These are phyloP conservation scores for Backusella morwellensis DNA, from an alignment of 192 early-diverging fungal genomes.

Conservation along the genomic window DNA sequence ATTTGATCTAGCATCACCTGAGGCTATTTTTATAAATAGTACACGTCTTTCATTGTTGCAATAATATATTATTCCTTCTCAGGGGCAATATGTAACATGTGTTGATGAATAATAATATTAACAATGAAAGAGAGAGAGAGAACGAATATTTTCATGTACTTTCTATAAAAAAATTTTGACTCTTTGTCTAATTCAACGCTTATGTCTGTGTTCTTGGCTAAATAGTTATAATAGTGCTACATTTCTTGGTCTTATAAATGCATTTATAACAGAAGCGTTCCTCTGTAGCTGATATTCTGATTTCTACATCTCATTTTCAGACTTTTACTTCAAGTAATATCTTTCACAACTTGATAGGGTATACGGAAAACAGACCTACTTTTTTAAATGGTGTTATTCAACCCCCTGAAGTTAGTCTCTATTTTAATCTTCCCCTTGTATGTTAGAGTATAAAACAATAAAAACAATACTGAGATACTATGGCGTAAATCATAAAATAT, in stretches of 20 bases:
- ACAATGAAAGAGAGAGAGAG: not conserved
- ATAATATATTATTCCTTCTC: too few relatives aligned
- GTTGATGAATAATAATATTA: not conserved
- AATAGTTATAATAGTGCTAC: not conserved
- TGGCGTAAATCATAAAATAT: too few relatives aligned
- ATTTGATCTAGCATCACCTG: too few relatives aligned
- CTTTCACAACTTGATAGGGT: too few relatives aligned
- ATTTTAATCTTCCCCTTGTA: not conserved
- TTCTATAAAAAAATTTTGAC: too few relatives aligned
- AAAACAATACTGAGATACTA: too few relatives aligned
- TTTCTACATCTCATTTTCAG: not conserved
- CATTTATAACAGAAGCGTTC: not conserved
- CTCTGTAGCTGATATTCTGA: not conserved
- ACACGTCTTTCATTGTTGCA: too few relatives aligned
- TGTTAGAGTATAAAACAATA: not conserved
- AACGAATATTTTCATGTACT: not conserved
- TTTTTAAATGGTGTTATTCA: not conserved
- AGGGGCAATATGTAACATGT: too few relatives aligned
- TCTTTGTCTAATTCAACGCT: too few relatives aligned
- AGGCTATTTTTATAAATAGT: too few relatives aligned
- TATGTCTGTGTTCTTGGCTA: not conserved
- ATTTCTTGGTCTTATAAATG: not conserved
- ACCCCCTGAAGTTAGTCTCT: not conserved
- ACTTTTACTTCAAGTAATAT: not conserved
- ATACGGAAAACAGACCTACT: not conserved